phyloP scores from a whole-genome alignment of 352 stramenopile genomes.

The Globisporangium cylindrosporum region DNA sequence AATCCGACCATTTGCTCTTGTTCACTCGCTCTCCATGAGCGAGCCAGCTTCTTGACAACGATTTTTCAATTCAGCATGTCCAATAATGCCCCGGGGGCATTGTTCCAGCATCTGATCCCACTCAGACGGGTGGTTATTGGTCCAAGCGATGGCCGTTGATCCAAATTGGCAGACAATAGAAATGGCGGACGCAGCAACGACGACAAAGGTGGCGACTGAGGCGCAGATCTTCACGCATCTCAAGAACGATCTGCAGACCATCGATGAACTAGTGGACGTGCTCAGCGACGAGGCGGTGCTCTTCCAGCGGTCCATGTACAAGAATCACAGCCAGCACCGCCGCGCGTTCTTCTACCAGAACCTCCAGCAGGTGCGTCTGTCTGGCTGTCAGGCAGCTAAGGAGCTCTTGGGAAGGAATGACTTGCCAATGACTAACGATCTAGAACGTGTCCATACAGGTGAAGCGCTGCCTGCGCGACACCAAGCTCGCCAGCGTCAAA shows the following conservation, averaged over 20 bases:
- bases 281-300: conserved; percentile 57
- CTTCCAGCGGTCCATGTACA: conserved; percentile 85
- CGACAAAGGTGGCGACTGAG: conserved; percentile 12
- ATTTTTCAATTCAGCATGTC: neutral
- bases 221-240: conserved; percentile 34
- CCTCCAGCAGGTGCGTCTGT: conserved; percentile 47
- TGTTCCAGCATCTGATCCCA: neutral
- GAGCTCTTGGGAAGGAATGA: neutral
- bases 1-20: neutral
- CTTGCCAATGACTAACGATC: neutral
- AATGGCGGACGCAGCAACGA: conserved; percentile 1
- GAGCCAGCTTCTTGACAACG: too few species aligned
- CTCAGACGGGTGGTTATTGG: neutral
- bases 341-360: conserved; percentile 81
- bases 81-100: neutral
- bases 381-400: neutral
- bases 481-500: conserved; percentile 38
- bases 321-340: conserved; percentile 86
- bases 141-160: conserved; percentile 2
- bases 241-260: conserved; percentile 32
- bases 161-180: conserved; percentile 9
- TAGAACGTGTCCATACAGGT: conserved; percentile 27
- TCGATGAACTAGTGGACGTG: conserved; percentile 30
- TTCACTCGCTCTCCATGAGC: neutral
- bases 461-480: conserved; percentile 57